phyloP scores from a whole-genome alignment of 2,329 filamentous ascomycete species.

The Sporothrix mexicana region DNA sequence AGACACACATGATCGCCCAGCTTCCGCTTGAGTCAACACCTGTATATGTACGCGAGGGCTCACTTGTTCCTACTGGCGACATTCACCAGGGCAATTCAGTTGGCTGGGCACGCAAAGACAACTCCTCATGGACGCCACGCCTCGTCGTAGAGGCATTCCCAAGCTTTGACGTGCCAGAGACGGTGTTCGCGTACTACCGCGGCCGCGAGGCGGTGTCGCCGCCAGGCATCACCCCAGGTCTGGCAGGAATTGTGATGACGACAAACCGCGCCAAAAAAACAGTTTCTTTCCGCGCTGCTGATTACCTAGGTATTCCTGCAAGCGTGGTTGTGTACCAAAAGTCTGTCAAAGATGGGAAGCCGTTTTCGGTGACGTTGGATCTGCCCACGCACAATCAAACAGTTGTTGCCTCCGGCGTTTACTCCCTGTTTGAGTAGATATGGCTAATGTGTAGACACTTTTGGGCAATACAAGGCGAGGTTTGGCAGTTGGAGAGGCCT shows the following conservation, averaged over 20 bases:
- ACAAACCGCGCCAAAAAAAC: slow-evolving; percentile 19
- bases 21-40: slow-evolving; percentile 41
- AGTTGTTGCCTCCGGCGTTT: slow-evolving; percentile 1
- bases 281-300: not conserved
- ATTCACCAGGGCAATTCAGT: slow-evolving; percentile 45
- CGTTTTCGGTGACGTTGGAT: slow-evolving; percentile 17
- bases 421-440: slow-evolving; percentile 3
- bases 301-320: not conserved
- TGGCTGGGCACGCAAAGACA: slow-evolving; percentile 40
- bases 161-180: slow-evolving; percentile 38
- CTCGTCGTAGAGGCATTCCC: slow-evolving; percentile 45
- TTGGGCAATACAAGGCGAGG: not conserved
- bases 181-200: slow-evolving; percentile 32
- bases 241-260: slow-evolving; percentile 12
- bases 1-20: slow-evolving; percentile 31
- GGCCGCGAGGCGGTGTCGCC: slow-evolving; percentile 29
- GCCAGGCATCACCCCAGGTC: not conserved
- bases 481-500: not conserved
- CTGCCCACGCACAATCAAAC: slow-evolving; percentile 21
- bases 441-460: not conserved
- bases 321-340: slow-evolving; percentile 23
- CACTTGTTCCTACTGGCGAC: slow-evolving; percentile 45
- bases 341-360: slow-evolving; percentile 1
- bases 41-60: slow-evolving; percentile 45
- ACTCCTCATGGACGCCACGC: slow-evolving; percentile 40